Percentiles rank a stretch among this genome's conserved stretches.
Evolutionary conservation across 2,329 filamentous ascomycete genomes (phyloP).

Genomic region (Conoideocrella luteorostrata): DNA sequence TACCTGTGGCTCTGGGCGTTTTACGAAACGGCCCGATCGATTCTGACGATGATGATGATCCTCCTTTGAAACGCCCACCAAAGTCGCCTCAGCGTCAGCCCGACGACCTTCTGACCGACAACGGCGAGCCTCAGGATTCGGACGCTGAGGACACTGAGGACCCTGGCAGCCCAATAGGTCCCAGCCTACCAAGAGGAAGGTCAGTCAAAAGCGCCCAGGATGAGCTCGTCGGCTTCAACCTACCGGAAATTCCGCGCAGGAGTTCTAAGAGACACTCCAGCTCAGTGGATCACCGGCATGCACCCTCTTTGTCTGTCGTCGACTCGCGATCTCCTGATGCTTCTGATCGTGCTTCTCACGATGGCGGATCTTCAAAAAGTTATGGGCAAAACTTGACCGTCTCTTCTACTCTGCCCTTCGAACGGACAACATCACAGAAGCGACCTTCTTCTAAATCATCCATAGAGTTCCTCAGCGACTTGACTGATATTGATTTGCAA

Average conservation of each 20-base stretch:
- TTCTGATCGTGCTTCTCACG: conserved; percentile 11
- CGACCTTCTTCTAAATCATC: conserved; percentile 47
- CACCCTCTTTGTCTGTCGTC: not conserved
- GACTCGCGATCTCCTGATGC: conserved; percentile 12
- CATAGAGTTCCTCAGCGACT: conserved; percentile 38
- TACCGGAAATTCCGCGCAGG: conserved; percentile 61
- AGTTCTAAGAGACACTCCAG: conserved; percentile 60
- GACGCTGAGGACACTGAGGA: conserved; percentile 36
- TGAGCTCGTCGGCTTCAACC: conserved; percentile 17
- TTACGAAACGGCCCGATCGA: conserved; percentile 56
- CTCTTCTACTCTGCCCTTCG: conserved; percentile 44
- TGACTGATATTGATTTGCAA: conserved; percentile 34
- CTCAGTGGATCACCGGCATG: conserved; percentile 23
- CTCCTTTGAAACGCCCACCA: conserved; percentile 17
- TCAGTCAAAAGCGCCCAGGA: not conserved
- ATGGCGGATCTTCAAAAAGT: conserved; percentile 5
- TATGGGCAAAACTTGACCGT: conserved; percentile 12
- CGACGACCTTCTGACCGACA: conserved; percentile 37
- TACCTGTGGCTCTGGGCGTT: conserved; percentile 58
- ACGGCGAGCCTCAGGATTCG: conserved; percentile 39
- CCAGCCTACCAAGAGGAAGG: conserved; percentile 7
- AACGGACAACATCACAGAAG: conserved; percentile 47
- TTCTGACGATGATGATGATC: conserved; percentile 50
- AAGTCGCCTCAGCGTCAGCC: conserved; percentile 20
- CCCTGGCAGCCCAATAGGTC: conserved; percentile 3